phyloP scores from a whole-genome alignment of 169 alveolate species.

The Cryptosporidium viatorum region DNA sequence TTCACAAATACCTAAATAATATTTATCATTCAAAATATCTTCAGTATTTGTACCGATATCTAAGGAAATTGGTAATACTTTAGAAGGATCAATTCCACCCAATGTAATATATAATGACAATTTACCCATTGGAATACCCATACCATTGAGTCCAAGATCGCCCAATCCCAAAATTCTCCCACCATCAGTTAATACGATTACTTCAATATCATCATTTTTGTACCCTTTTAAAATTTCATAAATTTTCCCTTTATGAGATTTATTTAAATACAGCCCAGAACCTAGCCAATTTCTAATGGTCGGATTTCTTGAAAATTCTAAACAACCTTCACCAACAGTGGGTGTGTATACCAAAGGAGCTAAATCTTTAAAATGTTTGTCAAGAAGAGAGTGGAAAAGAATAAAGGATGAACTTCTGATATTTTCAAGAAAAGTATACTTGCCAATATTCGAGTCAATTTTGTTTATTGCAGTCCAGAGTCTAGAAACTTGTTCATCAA shows the following conservation, averaged over 20 bases:
- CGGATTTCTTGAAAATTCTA: slow-evolving; percentile 71
- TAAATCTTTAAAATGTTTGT: slow-evolving; percentile 70
- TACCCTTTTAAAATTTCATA: slow-evolving; percentile 22
- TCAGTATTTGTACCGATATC: slow-evolving; percentile 80
- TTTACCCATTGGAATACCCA: slow-evolving; percentile 85
- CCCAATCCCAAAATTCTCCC: slow-evolving; percentile 84
- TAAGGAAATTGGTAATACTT: slow-evolving; percentile 76
- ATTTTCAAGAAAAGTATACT: slow-evolving; percentile 74
- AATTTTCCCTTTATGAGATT: slow-evolving; percentile 17
- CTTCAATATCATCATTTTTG: slow-evolving; percentile 74
- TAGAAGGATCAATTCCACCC: slow-evolving; percentile 81
- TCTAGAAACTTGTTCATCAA: slow-evolving; percentile 76
- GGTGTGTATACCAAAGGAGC: slow-evolving; percentile 81
- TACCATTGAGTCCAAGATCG: slow-evolving; percentile 84
- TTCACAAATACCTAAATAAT: slow-evolving; percentile 77
- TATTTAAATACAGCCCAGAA: slow-evolving; percentile 39
- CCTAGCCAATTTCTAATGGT: slow-evolving; percentile 70
- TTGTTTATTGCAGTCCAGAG: not conserved
- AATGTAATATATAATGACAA: slow-evolving; percentile 79
- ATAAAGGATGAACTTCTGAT: slow-evolving; percentile 76
- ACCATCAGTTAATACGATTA: slow-evolving; percentile 85
- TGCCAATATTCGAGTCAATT: slow-evolving; percentile 49
- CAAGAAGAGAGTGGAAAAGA: slow-evolving; percentile 75
- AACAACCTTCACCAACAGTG: slow-evolving; percentile 79
- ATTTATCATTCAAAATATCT: slow-evolving; percentile 31